Evolutionary conservation across 2,329 filamentous ascomycete genomes (phyloP), one percentile per base, ranked within the genome.

Genomic region (Dryadomyces quercus-mongolicae): DNA sequence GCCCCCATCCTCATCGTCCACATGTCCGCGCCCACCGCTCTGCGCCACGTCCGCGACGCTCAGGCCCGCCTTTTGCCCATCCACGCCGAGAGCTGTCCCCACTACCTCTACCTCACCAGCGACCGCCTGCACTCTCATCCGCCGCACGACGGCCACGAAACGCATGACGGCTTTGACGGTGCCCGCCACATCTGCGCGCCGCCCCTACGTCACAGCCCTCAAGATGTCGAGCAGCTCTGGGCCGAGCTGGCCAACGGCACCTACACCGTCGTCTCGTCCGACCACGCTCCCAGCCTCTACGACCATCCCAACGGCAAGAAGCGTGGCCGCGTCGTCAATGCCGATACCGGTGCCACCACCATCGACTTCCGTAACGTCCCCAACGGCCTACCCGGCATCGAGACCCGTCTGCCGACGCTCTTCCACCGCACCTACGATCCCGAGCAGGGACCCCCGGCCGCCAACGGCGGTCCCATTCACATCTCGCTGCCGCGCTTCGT

Each of bases 51-150:
- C 49, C 69, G 73, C 25, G 62, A 69, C 16, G 77, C 77, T 0
- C 76, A 80, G 60, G 70, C 70, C 8, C 63, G 70, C 2, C 70
- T 74, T 0, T 65, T 79, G 3, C 76, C 77, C 0, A 69, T 80
- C 43, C 74, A 77, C 57, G 77, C 74, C 1, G 77, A 80, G 62
- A 80, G 77, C 1, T 81, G 77, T 60, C 77, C 77, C 3, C 77
- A 81, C 54, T 81, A 81, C 58, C 68, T 81, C 18, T 76, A 76
- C 59, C 66, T 80, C 16, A 73, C 74, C 0, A 70, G 71, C 22
- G 66, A 70, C 13, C 50, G 52, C 20, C 59, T 65, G 34, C 57
- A 74, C 2, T 56, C 57, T 4, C 12, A 42, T 12, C 38, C 12
- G 12, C 38, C 38, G 12, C 12, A 42, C 4, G 12, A 42, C 38